phyloP scores from a whole-genome alignment of 805 yeast genomes.

The Saturnispora kantuleensis region DNA sequence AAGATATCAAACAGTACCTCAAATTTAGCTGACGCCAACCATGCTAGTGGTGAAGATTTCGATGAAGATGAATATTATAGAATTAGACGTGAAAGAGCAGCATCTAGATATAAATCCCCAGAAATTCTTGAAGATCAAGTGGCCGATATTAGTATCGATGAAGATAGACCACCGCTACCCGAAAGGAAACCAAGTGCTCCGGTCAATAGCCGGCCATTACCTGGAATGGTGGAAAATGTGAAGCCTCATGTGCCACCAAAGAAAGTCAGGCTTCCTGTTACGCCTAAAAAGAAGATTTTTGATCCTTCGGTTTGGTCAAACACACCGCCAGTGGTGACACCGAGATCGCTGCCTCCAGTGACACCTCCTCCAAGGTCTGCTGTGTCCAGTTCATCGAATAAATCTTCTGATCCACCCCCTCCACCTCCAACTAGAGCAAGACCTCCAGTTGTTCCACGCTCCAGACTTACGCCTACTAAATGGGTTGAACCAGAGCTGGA shows the following conservation, averaged over 20 bases:
- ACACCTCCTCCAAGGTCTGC: conserved; percentile 9
- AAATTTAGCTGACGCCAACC: conserved; percentile 1
- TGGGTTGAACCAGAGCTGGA: conserved; percentile 31
- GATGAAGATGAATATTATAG: conserved; percentile 4
- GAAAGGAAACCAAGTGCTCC: conserved; percentile 12
- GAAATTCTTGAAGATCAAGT: not conserved
- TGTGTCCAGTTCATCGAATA: conserved; percentile 1
- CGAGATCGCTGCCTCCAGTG: conserved; percentile 11
- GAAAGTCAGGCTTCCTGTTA: conserved; percentile 10
- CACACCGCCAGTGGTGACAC: conserved; percentile 10
- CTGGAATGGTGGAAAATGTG: conserved; percentile 5
- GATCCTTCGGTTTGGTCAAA: not conserved
- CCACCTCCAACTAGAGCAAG: conserved; percentile 13
- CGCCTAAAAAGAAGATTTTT: conserved; percentile 1
- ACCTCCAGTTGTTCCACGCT: conserved; percentile 12
- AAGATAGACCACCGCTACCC: conserved; percentile 22
- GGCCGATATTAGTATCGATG: conserved; percentile 13
- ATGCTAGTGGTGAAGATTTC: conserved; percentile 3
- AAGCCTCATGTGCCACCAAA: conserved; percentile 5
- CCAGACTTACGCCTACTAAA: not conserved
- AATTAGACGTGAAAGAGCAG: conserved; percentile 1
- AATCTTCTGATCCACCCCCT: conserved; percentile 3
- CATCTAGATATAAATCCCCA: conserved; percentile 1
- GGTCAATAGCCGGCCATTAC: conserved; percentile 6
- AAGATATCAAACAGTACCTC: conserved; percentile 7